Evolutionary conservation across 352 stramenopile species (phyloP).

Genomic region (Peronospora farinosa): DNA sequence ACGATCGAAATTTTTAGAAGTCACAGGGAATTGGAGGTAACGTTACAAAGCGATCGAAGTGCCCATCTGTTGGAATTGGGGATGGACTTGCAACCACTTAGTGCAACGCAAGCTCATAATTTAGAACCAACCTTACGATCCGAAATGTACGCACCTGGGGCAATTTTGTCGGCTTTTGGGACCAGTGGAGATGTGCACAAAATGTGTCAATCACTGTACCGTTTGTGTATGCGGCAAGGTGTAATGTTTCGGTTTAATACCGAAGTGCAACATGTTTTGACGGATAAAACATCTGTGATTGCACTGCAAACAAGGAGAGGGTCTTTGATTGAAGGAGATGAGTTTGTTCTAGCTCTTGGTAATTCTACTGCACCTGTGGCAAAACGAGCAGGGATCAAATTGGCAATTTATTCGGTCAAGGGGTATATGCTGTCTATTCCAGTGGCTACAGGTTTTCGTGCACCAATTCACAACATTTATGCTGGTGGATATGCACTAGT

Average conservation of each 20-base stretch:
- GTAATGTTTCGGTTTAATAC: conserved; percentile 88
- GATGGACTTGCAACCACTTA: conserved; percentile 71
- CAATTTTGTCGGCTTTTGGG: conserved; percentile 71
- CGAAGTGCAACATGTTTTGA: conserved; percentile 73
- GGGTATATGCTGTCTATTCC: conserved; percentile 83
- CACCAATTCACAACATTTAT: conserved; percentile 78
- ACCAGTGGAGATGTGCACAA: conserved; percentile 86
- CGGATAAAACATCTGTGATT: conserved; percentile 69
- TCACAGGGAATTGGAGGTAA: conserved; percentile 50
- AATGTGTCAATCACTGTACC: conserved; percentile 79
- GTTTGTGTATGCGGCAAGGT: conserved; percentile 69
- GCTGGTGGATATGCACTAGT: conserved; percentile 69
- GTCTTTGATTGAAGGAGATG: conserved; percentile 81
- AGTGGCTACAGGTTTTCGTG: conserved; percentile 52
- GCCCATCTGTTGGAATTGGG: conserved; percentile 64
- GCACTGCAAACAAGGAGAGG: conserved; percentile 71
- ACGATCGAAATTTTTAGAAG: conserved; percentile 76
- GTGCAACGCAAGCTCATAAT: conserved; percentile 45
- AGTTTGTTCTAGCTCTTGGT: conserved; percentile 79
- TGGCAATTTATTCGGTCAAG: conserved; percentile 82
- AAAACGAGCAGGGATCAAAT: conserved; percentile 57
- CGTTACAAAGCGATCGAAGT: conserved; percentile 66
- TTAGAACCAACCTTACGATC: conserved; percentile 57
- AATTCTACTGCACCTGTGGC: conserved; percentile 70
- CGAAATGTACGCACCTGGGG: conserved; percentile 56